Evolutionary conservation across 23 red algal genomes (phyloP), one percentile per base, ranked within the genome.

Genomic region (Gracilariopsis chorda): DNA sequence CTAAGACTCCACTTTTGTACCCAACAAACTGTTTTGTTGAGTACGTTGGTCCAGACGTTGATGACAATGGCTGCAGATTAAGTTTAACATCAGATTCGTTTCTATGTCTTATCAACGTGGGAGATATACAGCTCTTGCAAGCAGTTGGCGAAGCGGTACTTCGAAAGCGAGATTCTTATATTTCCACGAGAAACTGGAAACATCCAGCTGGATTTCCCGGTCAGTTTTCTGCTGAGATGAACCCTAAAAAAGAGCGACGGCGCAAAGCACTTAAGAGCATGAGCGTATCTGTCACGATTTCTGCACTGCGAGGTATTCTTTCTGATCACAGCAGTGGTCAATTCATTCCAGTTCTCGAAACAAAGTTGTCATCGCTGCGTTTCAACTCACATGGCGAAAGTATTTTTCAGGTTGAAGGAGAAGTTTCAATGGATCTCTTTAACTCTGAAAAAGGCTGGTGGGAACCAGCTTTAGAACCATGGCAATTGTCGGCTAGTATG

Each of bases 381-480:
- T 51, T 95, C 28, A 78, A 68, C 35, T 58, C 93, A 13, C 82
- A 84, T 53, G 78, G 55, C 17, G 71, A 68, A 3, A 69, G 56
- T 28, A 85, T 95, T 16, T 46, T 77, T 29, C 65, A 93, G 32
- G 12, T 94, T 1, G 79, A 61, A 13, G 55, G 86, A 28, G 52
- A 76, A 20, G 41, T 94, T 40, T 63, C 95, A 6, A 73, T 92
- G 34, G 84, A 94, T 90, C 77, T 98, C 7, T 98, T 94, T 70
- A 83, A 98, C 70, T 32, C 80, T 8, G 72, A 71, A 37, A 93
- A 94, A 61, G 95, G 95, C 2, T 98, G 90, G 90, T 98, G 95
- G 95, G 95, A 92, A 82, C 95, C 95, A 4, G 83, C 72, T 21
- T 29, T 98, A 40, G 95, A 98, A 84, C 68, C 52, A 34, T 98